phyloP scores from a whole-genome alignment of 176 grass and related monocot species.

The Bolboschoenus planiculmis region DNA sequence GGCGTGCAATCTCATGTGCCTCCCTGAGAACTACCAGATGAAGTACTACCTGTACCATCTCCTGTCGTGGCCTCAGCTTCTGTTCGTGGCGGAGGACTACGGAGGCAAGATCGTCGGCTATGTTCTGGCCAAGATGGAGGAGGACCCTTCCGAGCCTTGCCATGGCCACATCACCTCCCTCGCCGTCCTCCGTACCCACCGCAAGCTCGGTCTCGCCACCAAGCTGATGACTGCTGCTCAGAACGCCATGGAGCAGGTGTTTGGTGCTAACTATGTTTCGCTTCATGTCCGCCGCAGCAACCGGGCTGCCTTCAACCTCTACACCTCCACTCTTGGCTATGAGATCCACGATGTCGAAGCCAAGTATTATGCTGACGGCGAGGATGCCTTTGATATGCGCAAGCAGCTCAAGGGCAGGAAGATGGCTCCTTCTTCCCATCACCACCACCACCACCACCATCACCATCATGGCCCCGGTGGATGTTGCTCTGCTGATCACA shows the following conservation, averaged over 20 bases:
- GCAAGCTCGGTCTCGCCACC: constrained; percentile 91
- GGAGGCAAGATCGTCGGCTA: constrained; percentile 93
- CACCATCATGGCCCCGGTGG: constrained; percentile 47
- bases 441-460: constrained; percentile 32
- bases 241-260: constrained; percentile 93
- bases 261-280: constrained; percentile 86
- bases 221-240: constrained; percentile 97
- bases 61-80: constrained; percentile 97
- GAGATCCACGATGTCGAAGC: constrained; percentile 82
- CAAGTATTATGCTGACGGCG: constrained; percentile 88
- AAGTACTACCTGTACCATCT: constrained; percentile 99
- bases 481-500: constrained; percentile 53
- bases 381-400: constrained; percentile 81
- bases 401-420: constrained; percentile 31
- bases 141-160: constrained; percentile 94
- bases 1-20: constrained; percentile 96
- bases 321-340: constrained; percentile 74
- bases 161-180: constrained; percentile 99
- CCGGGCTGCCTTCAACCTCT: constrained; percentile 82
- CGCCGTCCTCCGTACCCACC: constrained; percentile 92
- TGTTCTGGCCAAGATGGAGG: constrained; percentile 99
- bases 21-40: constrained; percentile 99
- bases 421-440: constrained; percentile 1
- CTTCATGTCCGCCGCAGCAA: constrained; percentile 92
- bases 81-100: constrained; percentile 96